These are phyloP conservation scores for Sherardia arvensis DNA, from an alignment of 257 asterid species.

Conservation along the genomic window DNA sequence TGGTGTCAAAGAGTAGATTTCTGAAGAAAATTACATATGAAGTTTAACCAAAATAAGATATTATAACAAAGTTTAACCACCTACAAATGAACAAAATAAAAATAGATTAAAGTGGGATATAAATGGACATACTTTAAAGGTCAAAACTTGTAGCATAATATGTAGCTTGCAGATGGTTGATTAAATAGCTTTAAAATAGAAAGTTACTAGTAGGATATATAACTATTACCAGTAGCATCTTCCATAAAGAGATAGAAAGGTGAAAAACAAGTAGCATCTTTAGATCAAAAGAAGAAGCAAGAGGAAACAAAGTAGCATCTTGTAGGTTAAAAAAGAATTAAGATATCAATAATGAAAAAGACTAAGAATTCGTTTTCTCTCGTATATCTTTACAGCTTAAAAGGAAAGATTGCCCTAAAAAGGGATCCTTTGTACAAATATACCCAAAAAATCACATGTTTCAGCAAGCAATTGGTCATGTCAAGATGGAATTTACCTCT, in stretches of 20 bases:
- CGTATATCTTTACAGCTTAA: background rate
- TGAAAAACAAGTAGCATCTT: conserved; percentile 14
- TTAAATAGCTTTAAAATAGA: background rate
- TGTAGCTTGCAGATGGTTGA: conserved; percentile 5
- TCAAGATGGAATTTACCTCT: background rate
- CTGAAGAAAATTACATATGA: too few species aligned
- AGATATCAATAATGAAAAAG: too few species aligned
- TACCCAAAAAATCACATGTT: background rate
- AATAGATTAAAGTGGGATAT: background rate
- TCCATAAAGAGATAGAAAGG: too few species aligned
- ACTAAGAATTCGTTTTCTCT: too few species aligned
- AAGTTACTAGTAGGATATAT: background rate
- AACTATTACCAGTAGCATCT: background rate
- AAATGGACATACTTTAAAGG: background rate
- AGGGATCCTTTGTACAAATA: background rate
- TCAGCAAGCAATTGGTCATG: background rate
- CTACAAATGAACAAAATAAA: background rate
- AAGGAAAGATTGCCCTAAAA: background rate
- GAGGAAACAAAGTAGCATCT: conserved; percentile 8
- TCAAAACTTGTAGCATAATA: background rate
- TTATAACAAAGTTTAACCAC: background rate
- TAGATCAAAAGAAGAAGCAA: background rate
- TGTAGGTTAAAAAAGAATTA: background rate
- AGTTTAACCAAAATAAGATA: too few species aligned
- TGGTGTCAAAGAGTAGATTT: too few species aligned